Base-by-base conservation (phyloP, 2,329 filamentous ascomycete genomes). In the Cryphonectria japonica region DNA sequence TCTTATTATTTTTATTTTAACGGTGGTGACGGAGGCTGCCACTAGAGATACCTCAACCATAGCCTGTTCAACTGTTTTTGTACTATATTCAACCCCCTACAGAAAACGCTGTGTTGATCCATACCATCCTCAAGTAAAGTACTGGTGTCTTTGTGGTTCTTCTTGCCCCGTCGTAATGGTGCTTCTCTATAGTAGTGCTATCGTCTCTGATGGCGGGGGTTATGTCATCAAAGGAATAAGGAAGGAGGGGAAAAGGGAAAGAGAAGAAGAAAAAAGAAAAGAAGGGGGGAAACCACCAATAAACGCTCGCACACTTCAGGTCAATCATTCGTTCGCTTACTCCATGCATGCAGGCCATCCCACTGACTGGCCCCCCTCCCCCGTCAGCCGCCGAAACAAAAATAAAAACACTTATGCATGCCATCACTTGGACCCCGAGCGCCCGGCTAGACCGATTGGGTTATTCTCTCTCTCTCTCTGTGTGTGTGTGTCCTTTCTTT, bases 21-120 rank as follows among this genome's bases (percentile, higher is more conserved):
- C 59, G 62, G 71, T 72, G 71, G 52, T 69, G 69, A 71, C 63
- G 70, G 69, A 52, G 71, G 71, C 66, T 68, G 71, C 57, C 66
- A 72, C 69, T 69, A 69, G 69, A 72, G 71, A 72, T 72, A 72
- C 71, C 71, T 72, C 69, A 67, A 72, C 71, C 71, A 72, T 72
- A 72, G 71, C 71, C 71, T 72, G 71, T 72, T 72, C 71, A 71
- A 72, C 57, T 71, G 50, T 57, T 72, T 72, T 70, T 72, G 71
- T 72, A 72, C 69, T 71, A 71, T 72, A 72, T 37, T 70, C 63
- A 68, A 68, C 29, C 54, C 43, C 67, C 69, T 60, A 62, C 59
- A 54, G 64, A 39, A 39, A 39, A 65, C 69, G 57, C 60, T 63
- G 68, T 72, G 71, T 43, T 32, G 26, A 39, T 61, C 37, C 54